These are phyloP conservation scores for Tuber aestivum DNA, from an alignment of 495 filamentous ascomycete genomes.

Conservation along the genomic window DNA sequence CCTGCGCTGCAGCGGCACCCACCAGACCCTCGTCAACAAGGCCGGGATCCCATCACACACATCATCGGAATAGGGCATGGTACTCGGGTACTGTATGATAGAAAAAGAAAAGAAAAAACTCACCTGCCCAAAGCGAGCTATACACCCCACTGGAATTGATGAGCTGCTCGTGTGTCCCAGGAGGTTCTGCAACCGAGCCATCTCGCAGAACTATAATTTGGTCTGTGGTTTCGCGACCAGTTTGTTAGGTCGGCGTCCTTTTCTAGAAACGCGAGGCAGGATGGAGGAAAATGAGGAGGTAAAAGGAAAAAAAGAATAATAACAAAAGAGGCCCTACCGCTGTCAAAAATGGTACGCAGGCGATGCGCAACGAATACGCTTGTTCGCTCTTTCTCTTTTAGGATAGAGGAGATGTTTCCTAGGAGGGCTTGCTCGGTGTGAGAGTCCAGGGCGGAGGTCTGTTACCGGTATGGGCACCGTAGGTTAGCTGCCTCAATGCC, in stretches of 20 bases:
- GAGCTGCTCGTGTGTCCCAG: conserved; percentile 75
- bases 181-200: conserved; percentile 70
- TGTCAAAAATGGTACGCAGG: conserved; percentile 87
- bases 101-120: conserved; percentile 38
- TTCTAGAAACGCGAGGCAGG: conserved; percentile 7
- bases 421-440: conserved; percentile 90
- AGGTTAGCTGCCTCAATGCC: background rate
- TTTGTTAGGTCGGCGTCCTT: background rate
- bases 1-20: conserved; percentile 45
- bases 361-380: conserved; percentile 93
- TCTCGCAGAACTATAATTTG: conserved; percentile 81
- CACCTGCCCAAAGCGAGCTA: conserved; percentile 83
- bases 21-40: conserved; percentile 2
- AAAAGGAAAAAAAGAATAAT: background rate
- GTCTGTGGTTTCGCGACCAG: conserved; percentile 21
- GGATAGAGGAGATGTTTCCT: conserved; percentile 86
- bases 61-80: conserved; percentile 12
- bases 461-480: conserved; percentile 10
- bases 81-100: too few relatives aligned
- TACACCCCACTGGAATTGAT: conserved; percentile 78
- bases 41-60: conserved; percentile 2
- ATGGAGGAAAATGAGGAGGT: background rate
- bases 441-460: conserved; percentile 89
- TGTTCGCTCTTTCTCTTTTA: conserved; percentile 80
- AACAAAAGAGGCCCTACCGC: conserved; percentile 54